These are phyloP conservation scores for Phytophthora quininea DNA, from an alignment of 352 stramenopile genomes.

Conservation along the genomic window DNA sequence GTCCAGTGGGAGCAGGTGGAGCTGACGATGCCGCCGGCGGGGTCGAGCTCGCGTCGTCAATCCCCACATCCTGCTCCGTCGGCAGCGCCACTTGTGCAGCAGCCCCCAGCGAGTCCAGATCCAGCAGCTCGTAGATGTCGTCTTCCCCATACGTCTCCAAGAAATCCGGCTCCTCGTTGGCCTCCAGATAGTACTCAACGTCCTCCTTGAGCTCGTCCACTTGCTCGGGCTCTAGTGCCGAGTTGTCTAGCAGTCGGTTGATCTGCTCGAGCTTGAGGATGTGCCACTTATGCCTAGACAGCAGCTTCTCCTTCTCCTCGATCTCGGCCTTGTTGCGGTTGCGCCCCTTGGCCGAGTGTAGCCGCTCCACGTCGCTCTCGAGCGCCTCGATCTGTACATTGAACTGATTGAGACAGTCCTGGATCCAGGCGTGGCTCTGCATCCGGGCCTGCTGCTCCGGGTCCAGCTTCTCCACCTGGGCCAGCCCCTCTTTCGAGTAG, in stretches of 20 bases:
- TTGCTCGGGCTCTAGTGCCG: slow-evolving; percentile 90
- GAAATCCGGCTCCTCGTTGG: slow-evolving; percentile 93
- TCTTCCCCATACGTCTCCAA: slow-evolving; percentile 91
- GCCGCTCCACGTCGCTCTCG: slow-evolving; percentile 81
- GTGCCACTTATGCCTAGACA: slow-evolving; percentile 96
- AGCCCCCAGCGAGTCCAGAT: slow-evolving; percentile 91
- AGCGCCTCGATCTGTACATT: slow-evolving; percentile 91
- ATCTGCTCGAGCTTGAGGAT: slow-evolving; percentile 98
- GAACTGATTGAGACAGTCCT: slow-evolving; percentile 79
- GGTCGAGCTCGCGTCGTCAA: slow-evolving; percentile 50
- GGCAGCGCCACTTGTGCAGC: slow-evolving; percentile 74
- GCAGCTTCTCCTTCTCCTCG: slow-evolving; percentile 89
- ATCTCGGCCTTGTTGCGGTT: slow-evolving; percentile 96
- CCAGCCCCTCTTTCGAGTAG: slow-evolving; percentile 98
- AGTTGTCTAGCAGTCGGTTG: slow-evolving; percentile 97
- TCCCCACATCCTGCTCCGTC: slow-evolving; percentile 72
- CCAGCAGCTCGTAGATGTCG: slow-evolving; percentile 96
- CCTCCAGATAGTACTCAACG: slow-evolving; percentile 98
- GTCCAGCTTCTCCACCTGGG: slow-evolving; percentile 92
- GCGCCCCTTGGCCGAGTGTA: slow-evolving; percentile 91
- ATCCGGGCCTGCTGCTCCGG: slow-evolving; percentile 85
- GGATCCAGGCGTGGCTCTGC: slow-evolving; percentile 85
- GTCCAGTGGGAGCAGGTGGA: slow-evolving; percentile 6
- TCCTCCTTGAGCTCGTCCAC: slow-evolving; percentile 98
- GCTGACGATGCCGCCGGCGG: slow-evolving; percentile 4